Evolutionary conservation across 2,329 filamentous ascomycete genomes (phyloP).

Genomic region (Thielaviopsis populi): DNA sequence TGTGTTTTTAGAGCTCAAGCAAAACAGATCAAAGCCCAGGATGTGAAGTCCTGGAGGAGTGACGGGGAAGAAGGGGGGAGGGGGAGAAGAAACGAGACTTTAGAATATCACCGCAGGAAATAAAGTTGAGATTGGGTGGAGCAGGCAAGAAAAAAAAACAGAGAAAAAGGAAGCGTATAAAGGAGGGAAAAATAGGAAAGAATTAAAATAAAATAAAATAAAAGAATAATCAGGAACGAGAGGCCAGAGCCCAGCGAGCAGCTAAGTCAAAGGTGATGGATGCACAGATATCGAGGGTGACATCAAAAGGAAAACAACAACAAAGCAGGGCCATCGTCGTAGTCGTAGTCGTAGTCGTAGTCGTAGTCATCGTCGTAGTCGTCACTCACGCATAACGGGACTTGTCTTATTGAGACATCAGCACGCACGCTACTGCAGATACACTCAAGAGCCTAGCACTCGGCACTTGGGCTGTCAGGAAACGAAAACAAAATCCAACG

Average conservation of each 20-base stretch:
- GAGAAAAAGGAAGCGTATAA: background rate
- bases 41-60: background rate
- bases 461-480: conserved; percentile 1
- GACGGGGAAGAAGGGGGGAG: background rate
- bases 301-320: background rate
- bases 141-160: background rate
- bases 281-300: background rate
- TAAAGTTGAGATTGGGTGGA: conserved; percentile 2
- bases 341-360: background rate
- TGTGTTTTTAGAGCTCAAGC: background rate
- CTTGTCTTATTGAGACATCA: background rate
- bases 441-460: background rate
- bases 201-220: background rate
- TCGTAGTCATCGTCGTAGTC: background rate
- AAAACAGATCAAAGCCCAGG: conserved; percentile 2
- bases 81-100: background rate
- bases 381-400: background rate
- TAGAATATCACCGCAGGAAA: conserved; percentile 3
- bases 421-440: background rate
- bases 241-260: background rate
- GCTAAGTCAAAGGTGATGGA: background rate
- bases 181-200: background rate
- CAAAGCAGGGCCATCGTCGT: background rate
- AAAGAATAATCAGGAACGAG: background rate
- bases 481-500: background rate